These are phyloP conservation scores for Gentiana macrophylla DNA, from an alignment of 257 asterid species.

Conservation along the genomic window DNA sequence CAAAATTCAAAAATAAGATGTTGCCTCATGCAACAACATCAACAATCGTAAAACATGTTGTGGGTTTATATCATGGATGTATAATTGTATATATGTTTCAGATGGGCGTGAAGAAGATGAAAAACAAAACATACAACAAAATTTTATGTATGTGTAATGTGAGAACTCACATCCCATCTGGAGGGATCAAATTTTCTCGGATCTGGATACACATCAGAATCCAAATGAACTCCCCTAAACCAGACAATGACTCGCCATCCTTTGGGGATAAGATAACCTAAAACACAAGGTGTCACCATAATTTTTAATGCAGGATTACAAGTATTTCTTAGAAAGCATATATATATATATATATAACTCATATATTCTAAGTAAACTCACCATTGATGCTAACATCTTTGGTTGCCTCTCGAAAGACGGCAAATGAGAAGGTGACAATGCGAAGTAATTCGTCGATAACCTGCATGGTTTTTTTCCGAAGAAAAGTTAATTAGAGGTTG, in stretches of 20 bases:
- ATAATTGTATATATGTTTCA: too few species aligned
- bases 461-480: constrained; percentile 16
- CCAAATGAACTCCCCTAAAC: constrained; percentile 69
- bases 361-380: constrained; percentile 10
- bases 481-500: neutral
- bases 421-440: constrained; percentile 59
- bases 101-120: neutral
- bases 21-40: too few species aligned
- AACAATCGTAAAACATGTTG: too few species aligned
- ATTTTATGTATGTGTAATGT: neutral
- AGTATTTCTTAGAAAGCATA: too few species aligned
- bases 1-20: too few species aligned
- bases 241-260: constrained; percentile 78
- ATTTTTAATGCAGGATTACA: neutral
- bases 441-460: constrained; percentile 93
- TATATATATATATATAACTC: too few species aligned
- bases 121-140: too few species aligned
- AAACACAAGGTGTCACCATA: neutral
- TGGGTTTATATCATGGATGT: too few species aligned
- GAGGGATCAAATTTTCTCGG: constrained; percentile 77
- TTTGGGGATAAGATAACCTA: constrained; percentile 72
- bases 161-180: constrained; percentile 77
- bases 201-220: constrained; percentile 47
- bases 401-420: constrained; percentile 81
- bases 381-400: constrained; percentile 53